phyloP scores from a whole-genome alignment of 2,329 filamentous ascomycete species.

The Trichoderma cornu-damae region DNA sequence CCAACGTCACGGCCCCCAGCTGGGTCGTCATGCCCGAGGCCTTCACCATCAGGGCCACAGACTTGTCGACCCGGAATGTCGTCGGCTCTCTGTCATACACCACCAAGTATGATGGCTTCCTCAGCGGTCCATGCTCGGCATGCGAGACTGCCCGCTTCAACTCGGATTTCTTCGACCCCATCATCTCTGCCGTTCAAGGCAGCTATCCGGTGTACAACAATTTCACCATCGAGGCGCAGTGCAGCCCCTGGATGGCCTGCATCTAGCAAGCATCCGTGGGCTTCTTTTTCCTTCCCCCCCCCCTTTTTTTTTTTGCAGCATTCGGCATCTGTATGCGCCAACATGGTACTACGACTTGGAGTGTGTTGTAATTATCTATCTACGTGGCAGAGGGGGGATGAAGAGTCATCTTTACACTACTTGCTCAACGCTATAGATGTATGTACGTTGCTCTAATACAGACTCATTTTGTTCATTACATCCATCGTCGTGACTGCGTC shows the following conservation, averaged over 20 bases:
- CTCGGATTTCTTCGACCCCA: conserved; percentile 35
- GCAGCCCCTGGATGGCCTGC: conserved; percentile 38
- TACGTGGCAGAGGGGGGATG: conserved; percentile 17
- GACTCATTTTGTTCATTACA: not conserved
- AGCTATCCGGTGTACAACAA: conserved; percentile 37
- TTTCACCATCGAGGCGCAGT: conserved; percentile 36
- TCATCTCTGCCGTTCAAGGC: conserved; percentile 35
- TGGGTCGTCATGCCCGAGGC: conserved; percentile 40
- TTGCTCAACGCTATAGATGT: conserved; percentile 19
- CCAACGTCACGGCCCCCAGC: conserved; percentile 27
- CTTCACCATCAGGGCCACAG: conserved; percentile 33
- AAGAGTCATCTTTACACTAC: conserved; percentile 18
- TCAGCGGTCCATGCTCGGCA: conserved; percentile 33
- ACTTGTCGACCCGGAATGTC: conserved; percentile 30
- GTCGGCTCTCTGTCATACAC: conserved; percentile 36
- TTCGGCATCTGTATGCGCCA: conserved; percentile 19
- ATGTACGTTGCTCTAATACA: conserved; percentile 16
- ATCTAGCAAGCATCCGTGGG: conserved; percentile 18
- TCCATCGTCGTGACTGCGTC: not conserved
- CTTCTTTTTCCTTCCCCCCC: not conserved
- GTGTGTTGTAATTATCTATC: conserved; percentile 5
- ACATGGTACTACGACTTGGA: conserved; percentile 1
- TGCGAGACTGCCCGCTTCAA: conserved; percentile 36
- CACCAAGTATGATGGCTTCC: conserved; percentile 36
- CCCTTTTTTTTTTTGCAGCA: not conserved